Evolutionary conservation across 2,329 filamentous ascomycete genomes (phyloP).

Genomic region (Fusarium subglutinans): DNA sequence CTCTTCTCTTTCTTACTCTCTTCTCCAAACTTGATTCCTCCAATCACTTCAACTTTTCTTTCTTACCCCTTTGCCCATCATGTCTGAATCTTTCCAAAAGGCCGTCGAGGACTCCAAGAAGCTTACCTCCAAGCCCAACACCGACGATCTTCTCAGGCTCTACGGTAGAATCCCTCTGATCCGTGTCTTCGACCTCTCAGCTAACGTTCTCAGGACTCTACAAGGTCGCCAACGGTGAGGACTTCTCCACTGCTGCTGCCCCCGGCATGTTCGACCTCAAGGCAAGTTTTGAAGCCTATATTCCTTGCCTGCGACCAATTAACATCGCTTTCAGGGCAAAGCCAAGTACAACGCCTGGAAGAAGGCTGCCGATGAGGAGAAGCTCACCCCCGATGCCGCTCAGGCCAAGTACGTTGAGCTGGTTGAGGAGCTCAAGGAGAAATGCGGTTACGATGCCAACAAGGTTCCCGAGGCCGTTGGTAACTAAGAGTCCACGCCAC

Average conservation of each 20-base stretch:
- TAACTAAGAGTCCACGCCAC: conserved; percentile 17
- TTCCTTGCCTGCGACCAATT: background rate
- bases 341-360: conserved; percentile 84
- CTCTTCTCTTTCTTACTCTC: conserved; percentile 7
- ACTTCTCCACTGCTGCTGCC: conserved; percentile 62
- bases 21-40: background rate
- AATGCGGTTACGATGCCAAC: conserved; percentile 72
- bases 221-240: conserved; percentile 67
- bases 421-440: conserved; percentile 76
- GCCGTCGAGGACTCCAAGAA: conserved; percentile 72
- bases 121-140: conserved; percentile 70
- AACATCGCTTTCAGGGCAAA: conserved; percentile 68
- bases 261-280: conserved; percentile 78
- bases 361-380: conserved; percentile 70
- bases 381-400: conserved; percentile 69
- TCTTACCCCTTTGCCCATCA: conserved; percentile 41
- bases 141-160: conserved; percentile 71
- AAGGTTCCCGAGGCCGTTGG: conserved; percentile 69
- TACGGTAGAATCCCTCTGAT: conserved; percentile 57
- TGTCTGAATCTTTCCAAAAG: conserved; percentile 62
- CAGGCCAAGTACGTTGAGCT: conserved; percentile 80
- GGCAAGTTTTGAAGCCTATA: conserved; percentile 50
- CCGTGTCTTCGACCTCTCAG: background rate
- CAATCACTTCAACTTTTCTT: background rate
- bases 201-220: conserved; percentile 57